Evolutionary conservation across 768 basidiomycete genomes (phyloP).

Genomic region (Lactifluus pinguis): DNA sequence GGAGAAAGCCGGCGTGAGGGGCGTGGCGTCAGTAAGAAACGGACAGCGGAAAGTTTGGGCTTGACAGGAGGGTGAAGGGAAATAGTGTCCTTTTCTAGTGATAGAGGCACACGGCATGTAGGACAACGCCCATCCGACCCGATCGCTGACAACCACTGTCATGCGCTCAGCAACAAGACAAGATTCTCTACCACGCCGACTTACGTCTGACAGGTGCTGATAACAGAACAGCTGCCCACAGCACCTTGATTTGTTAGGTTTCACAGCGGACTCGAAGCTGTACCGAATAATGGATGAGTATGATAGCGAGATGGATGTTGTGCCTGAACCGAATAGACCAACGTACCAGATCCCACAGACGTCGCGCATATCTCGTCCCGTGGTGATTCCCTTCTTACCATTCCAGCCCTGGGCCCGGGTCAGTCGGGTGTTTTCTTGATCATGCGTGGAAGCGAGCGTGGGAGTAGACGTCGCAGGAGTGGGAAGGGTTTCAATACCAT

Average conservation of each 20-base stretch:
- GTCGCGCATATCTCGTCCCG: conserved; percentile 13
- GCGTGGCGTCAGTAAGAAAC: neutral
- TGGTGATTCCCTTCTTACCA: conserved; percentile 15
- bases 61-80: conserved; percentile 15
- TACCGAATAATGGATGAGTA: conserved; percentile 7
- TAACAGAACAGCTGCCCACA: conserved; percentile 20
- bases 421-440: neutral
- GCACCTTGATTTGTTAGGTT: conserved; percentile 19
- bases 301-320: neutral
- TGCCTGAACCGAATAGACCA: neutral
- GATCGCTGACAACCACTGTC: conserved; percentile 14
- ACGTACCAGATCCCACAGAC: conserved; percentile 20
- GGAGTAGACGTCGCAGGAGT: neutral
- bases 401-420: conserved; percentile 12
- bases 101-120: conserved; percentile 18
- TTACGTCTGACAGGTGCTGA: conserved; percentile 20
- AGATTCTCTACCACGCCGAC: neutral
- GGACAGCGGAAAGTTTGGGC: neutral
- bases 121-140: conserved; percentile 20
- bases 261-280: conserved; percentile 18
- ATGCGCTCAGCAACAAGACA: neutral
- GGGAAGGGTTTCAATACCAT: neutral
- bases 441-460: neutral
- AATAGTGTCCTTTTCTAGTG: conserved; percentile 17
- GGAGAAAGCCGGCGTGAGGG: neutral